Percentiles rank a stretch among this genome's conserved stretches.
These are phyloP conservation scores for Trichoderma reesei DNA, from an alignment of 495 filamentous ascomycete species.

Conservation along the genomic window DNA sequence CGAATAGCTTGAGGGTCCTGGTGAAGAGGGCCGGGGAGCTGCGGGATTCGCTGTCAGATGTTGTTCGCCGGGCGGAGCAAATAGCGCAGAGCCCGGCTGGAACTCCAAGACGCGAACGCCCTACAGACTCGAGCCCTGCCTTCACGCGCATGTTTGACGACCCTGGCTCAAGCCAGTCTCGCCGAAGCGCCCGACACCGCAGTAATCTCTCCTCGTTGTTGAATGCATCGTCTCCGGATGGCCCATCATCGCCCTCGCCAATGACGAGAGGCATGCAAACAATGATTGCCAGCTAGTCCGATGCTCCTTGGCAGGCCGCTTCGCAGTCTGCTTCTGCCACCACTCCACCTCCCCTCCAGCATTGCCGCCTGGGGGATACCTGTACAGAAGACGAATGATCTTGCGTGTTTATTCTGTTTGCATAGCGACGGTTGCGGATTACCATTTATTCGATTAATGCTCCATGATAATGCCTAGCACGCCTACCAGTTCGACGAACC, in stretches of 20 bases:
- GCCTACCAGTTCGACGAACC: neutral
- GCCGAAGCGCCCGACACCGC: slow-evolving; percentile 38
- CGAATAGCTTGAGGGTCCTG: slow-evolving; percentile 75
- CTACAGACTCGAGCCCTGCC: slow-evolving; percentile 44
- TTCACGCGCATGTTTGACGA: slow-evolving; percentile 57
- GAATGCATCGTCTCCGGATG: slow-evolving; percentile 36
- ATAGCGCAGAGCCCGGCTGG: slow-evolving; percentile 51
- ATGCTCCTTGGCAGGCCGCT: neutral
- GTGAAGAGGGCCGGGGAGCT: slow-evolving; percentile 75
- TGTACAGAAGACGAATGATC: neutral
- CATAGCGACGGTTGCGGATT: slow-evolving; percentile 10
- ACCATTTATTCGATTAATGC: slow-evolving; percentile 5
- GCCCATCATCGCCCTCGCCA: slow-evolving; percentile 36
- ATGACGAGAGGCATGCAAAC: slow-evolving; percentile 52
- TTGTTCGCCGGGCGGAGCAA: slow-evolving; percentile 71
- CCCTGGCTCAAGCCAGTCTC: slow-evolving; percentile 36
- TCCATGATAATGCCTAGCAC: slow-evolving; percentile 5
- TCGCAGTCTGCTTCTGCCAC: neutral
- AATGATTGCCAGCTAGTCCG: slow-evolving; percentile 51
- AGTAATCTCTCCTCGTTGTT: slow-evolving; percentile 39
- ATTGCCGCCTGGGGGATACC: neutral
- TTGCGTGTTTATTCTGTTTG: slow-evolving; percentile 8
- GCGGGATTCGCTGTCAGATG: slow-evolving; percentile 60
- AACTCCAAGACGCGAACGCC: slow-evolving; percentile 35
- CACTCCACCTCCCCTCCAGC: neutral